These are phyloP conservation scores for Ceratocystis papillata DNA, from an alignment of 2,329 filamentous ascomycete species.

Conservation along the genomic window DNA sequence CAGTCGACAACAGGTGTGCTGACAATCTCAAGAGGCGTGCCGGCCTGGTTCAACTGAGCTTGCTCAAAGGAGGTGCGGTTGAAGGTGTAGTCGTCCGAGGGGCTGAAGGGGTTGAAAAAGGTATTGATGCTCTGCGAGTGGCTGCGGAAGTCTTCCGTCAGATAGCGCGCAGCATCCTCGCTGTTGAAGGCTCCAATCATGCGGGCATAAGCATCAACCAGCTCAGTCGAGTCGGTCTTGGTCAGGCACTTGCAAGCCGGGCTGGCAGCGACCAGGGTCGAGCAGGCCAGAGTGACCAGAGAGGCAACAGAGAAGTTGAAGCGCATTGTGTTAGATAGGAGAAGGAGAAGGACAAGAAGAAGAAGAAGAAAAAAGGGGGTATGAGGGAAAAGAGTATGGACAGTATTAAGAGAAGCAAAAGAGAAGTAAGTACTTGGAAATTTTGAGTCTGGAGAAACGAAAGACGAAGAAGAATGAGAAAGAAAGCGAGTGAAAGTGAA, in stretches of 20 bases:
- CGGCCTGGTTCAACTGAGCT: conserved; percentile 21
- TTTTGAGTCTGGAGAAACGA: neutral
- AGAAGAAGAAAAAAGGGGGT: neutral
- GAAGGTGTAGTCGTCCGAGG: conserved; percentile 24
- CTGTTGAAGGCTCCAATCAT: conserved; percentile 47
- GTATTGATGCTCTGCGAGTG: conserved; percentile 26
- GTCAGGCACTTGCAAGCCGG: conserved; percentile 24
- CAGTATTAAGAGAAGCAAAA: no score
- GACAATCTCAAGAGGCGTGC: conserved; percentile 18
- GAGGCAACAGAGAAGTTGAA: conserved; percentile 20
- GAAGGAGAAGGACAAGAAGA: neutral
- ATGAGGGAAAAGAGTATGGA: neutral
- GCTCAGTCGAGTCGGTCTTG: conserved; percentile 22
- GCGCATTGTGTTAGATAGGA: conserved; percentile 19
- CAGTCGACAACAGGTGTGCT: conserved; percentile 23
- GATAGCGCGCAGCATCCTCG: conserved; percentile 29
- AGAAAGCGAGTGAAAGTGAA: conserved; percentile 17
- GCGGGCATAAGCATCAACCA: conserved; percentile 34
- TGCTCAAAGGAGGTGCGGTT: conserved; percentile 23
- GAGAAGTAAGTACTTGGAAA: neutral
- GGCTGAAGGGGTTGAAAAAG: conserved; percentile 23
- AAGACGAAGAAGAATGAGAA: conserved; percentile 11
- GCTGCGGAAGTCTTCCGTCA: conserved; percentile 24
- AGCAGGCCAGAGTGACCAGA: conserved; percentile 19
- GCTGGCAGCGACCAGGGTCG: conserved; percentile 17